phyloP scores from a whole-genome alignment of 129 eudicot species.

The Lactuca sativa region DNA sequence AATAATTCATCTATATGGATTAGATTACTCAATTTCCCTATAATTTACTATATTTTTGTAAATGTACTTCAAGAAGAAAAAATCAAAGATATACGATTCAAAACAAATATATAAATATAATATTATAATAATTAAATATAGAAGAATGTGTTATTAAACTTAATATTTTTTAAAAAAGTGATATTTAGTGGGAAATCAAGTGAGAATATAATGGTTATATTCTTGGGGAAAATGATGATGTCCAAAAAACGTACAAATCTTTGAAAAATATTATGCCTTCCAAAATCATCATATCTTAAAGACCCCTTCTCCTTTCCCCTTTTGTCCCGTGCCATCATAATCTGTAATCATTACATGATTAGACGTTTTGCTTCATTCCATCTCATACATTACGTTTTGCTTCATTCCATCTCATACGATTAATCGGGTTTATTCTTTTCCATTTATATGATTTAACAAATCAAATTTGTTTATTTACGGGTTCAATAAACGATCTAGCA shows the following conservation, averaged over 20 bases:
- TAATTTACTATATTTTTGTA: too few species aligned
- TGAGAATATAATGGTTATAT: background rate
- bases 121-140: too few species aligned
- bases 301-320: background rate
- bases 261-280: background rate
- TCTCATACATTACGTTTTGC: background rate
- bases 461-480: too few species aligned
- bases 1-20: too few species aligned
- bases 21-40: too few species aligned
- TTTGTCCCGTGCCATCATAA: background rate
- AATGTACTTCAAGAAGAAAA: too few species aligned
- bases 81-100: too few species aligned
- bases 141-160: too few species aligned
- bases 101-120: too few species aligned
- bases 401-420: background rate
- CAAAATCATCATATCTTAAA: background rate
- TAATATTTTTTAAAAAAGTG: background rate
- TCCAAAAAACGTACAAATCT: background rate
- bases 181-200: background rate
- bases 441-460: background rate
- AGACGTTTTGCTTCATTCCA: background rate
- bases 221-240: slow-evolving; percentile 3
- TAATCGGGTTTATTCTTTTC: too few species aligned
- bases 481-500: too few species aligned
- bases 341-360: background rate